Percentiles rank a stretch among this genome's conserved stretches.
Evolutionary conservation across 1,139 yeast genomes (phyloP).

Genomic region (Saccharomyces hybrid): DNA sequence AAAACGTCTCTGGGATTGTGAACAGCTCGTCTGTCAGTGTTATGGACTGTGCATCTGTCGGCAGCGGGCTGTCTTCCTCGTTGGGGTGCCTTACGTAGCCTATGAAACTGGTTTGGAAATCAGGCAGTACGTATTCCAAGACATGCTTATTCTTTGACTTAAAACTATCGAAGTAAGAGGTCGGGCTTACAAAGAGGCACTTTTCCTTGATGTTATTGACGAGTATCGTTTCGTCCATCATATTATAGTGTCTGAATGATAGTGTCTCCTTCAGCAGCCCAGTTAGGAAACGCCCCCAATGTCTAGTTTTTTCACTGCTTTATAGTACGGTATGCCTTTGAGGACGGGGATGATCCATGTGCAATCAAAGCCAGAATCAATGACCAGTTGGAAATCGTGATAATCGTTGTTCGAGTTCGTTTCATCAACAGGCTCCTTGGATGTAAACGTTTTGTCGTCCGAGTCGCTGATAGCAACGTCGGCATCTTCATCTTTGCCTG

Average conservation of each 20-base stretch:
- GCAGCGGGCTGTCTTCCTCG: slow-evolving; percentile 20
- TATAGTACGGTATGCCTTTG: slow-evolving; percentile 70
- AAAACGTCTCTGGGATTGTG: slow-evolving; percentile 76
- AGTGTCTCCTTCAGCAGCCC: slow-evolving; percentile 77
- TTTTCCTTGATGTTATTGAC: slow-evolving; percentile 81
- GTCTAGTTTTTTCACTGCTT: slow-evolving; percentile 58
- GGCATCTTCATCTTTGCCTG: slow-evolving; percentile 17
- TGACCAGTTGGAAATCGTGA: slow-evolving; percentile 65
- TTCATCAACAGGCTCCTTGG: slow-evolving; percentile 4
- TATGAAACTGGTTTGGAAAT: slow-evolving; percentile 67
- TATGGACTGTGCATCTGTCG: slow-evolving; percentile 56
- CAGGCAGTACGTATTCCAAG: slow-evolving; percentile 77
- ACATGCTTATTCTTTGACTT: slow-evolving; percentile 35
- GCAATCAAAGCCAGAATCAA: slow-evolving; percentile 82
- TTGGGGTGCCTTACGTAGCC: slow-evolving; percentile 51
- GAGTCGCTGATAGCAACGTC: slow-evolving; percentile 9
- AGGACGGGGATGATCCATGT: slow-evolving; percentile 85
- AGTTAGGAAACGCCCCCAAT: slow-evolving; percentile 83
- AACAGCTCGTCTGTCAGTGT: slow-evolving; percentile 76
- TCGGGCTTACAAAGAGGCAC: slow-evolving; percentile 61
- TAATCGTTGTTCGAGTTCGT: slow-evolving; percentile 14
- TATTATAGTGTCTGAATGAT: slow-evolving; percentile 88
- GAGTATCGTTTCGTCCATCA: slow-evolving; percentile 80
- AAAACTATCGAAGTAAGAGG: slow-evolving; percentile 55
- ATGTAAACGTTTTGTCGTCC: not conserved